phyloP scores from a whole-genome alignment of 2,329 filamentous ascomycete species.

The Cercospora citrullina region DNA sequence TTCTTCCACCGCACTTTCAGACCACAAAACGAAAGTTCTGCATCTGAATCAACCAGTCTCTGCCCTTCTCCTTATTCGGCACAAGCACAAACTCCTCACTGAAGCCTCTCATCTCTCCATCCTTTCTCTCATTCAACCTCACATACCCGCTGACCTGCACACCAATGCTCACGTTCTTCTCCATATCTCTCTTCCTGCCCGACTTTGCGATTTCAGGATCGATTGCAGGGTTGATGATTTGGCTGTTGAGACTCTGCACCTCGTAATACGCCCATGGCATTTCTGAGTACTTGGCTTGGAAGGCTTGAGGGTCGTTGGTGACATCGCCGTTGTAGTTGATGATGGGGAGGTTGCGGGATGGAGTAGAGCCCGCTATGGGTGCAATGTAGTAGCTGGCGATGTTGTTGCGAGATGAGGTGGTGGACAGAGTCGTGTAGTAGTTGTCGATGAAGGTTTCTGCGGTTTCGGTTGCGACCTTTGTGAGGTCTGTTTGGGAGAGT shows the following conservation, averaged over 20 bases:
- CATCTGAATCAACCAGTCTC: slow-evolving; percentile 45
- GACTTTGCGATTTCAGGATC: slow-evolving; percentile 29
- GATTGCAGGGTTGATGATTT: slow-evolving; percentile 67
- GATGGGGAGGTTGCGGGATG: slow-evolving; percentile 55
- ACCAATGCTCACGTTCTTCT: slow-evolving; percentile 67
- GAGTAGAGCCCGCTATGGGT: slow-evolving; percentile 54
- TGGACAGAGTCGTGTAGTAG: slow-evolving; percentile 75
- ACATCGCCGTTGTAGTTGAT: slow-evolving; percentile 79
- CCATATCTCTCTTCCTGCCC: slow-evolving; percentile 39
- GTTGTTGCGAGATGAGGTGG: slow-evolving; percentile 47
- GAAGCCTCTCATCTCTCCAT: slow-evolving; percentile 68
- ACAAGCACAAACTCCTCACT: slow-evolving; percentile 80
- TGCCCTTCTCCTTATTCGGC: slow-evolving; percentile 51
- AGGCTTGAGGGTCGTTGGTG: slow-evolving; percentile 61
- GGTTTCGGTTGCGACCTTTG: slow-evolving; percentile 50
- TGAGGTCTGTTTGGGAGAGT: slow-evolving; percentile 36
- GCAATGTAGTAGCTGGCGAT: slow-evolving; percentile 71
- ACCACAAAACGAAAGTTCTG: slow-evolving; percentile 48
- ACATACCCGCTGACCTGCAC: slow-evolving; percentile 75
- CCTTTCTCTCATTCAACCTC: slow-evolving; percentile 60
- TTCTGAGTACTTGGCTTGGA: slow-evolving; percentile 65
- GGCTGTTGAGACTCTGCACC: slow-evolving; percentile 72
- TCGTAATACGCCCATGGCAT: slow-evolving; percentile 68
- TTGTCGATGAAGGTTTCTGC: slow-evolving; percentile 69
- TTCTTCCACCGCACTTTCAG: slow-evolving; percentile 27